These are phyloP conservation scores for Dendrobium chrysotoxum DNA, from an alignment of 106 monocot genomes.

Conservation along the genomic window DNA sequence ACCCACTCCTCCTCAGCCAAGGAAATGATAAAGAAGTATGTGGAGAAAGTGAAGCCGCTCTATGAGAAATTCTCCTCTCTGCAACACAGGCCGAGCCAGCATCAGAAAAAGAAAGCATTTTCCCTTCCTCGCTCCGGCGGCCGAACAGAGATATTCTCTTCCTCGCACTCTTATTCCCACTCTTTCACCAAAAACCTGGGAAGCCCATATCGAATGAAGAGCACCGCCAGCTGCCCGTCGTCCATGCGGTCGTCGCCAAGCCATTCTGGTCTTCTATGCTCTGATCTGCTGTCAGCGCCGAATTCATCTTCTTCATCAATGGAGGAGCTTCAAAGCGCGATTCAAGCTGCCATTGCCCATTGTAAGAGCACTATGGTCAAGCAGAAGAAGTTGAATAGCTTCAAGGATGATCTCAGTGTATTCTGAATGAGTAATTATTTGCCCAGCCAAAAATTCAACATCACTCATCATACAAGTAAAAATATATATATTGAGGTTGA, in stretches of 20 bases:
- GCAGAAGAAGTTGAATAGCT: neutral
- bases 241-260: slow-evolving; percentile 84
- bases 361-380: slow-evolving; percentile 69
- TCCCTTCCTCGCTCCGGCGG: neutral
- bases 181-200: slow-evolving; percentile 78
- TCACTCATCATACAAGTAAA: too few species aligned
- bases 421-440: neutral
- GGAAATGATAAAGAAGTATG: slow-evolving; percentile 80
- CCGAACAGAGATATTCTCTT: slow-evolving; percentile 9
- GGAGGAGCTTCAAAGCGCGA: slow-evolving; percentile 91
- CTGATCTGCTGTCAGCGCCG: neutral
- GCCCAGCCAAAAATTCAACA: too few species aligned
- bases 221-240: slow-evolving; percentile 70
- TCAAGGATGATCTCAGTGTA: neutral
- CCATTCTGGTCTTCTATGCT: slow-evolving; percentile 59
- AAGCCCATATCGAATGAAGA: slow-evolving; percentile 36
- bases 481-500: too few species aligned
- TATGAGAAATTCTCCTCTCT: slow-evolving; percentile 57
- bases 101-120: slow-evolving; percentile 45
- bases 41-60: slow-evolving; percentile 75
- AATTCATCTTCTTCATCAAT: slow-evolving; percentile 43
- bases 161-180: slow-evolving; percentile 3
- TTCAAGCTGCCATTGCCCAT: slow-evolving; percentile 85
- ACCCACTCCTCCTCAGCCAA: slow-evolving; percentile 28
- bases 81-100: slow-evolving; percentile 23